Percentiles rank a stretch among this genome's conserved stretches.
phyloP scores from a whole-genome alignment of 2,329 filamentous ascomycete species.

The Paraconiothyrium sp. region DNA sequence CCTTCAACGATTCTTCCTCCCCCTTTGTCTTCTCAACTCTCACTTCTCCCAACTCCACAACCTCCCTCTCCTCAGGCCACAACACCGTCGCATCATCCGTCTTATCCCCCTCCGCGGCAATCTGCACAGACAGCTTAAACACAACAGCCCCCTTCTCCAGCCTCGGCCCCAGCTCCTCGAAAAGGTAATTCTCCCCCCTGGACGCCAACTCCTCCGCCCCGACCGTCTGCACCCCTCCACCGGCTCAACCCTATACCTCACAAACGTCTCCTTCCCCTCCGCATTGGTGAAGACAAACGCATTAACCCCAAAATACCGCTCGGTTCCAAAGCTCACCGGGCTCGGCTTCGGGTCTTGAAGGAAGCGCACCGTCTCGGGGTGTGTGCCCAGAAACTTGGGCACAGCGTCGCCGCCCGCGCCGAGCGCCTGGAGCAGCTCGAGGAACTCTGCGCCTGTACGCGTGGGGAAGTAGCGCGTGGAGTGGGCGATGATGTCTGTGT shows the following conservation, averaged over 20 bases:
- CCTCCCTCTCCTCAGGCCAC: slow-evolving; percentile 62
- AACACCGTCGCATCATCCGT: slow-evolving; percentile 60
- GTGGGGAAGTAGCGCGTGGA: slow-evolving; percentile 63
- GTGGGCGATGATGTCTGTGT: slow-evolving; percentile 67
- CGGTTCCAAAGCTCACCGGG: slow-evolving; percentile 59
- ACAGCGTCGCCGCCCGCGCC: slow-evolving; percentile 44
- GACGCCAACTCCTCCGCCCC: slow-evolving; percentile 49
- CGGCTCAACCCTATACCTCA: slow-evolving; percentile 63
- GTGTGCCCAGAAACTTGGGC: slow-evolving; percentile 55
- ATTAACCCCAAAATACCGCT: slow-evolving; percentile 60
- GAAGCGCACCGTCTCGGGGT: slow-evolving; percentile 61
- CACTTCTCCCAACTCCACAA: slow-evolving; percentile 63
- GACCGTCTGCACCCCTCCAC: slow-evolving; percentile 52
- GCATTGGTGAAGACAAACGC: slow-evolving; percentile 58
- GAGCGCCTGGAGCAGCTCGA: slow-evolving; percentile 58
- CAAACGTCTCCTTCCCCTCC: slow-evolving; percentile 54
- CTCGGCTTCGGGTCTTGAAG: slow-evolving; percentile 60
- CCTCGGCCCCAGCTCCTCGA: slow-evolving; percentile 57
- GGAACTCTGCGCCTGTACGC: slow-evolving; percentile 62
- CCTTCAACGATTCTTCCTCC: slow-evolving; percentile 52
- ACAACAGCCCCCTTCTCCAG: slow-evolving; percentile 50
- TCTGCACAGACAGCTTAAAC: slow-evolving; percentile 62
- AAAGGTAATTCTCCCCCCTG: slow-evolving; percentile 58
- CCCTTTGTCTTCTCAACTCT: slow-evolving; percentile 54
- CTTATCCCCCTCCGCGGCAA: slow-evolving; percentile 59